Conservation (phyloP, 164 flowering plant species). For the Berberis vulgaris region DNA sequence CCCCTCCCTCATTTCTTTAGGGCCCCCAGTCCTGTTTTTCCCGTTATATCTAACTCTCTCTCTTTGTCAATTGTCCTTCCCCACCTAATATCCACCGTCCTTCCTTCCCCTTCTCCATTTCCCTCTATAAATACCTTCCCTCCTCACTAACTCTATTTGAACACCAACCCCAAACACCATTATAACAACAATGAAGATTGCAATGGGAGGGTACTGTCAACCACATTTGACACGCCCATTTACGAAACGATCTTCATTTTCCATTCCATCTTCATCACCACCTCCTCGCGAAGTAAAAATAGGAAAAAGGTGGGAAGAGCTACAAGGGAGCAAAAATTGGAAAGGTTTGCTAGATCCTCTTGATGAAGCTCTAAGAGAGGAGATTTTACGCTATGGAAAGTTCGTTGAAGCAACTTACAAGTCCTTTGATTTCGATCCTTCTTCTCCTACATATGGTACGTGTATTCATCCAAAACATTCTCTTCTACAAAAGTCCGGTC, state of each 20-base stretch:
- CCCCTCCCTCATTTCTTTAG: too few species aligned
- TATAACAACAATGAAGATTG: too few species aligned
- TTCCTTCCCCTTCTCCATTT: too few species aligned
- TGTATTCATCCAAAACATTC: conserved; percentile 30
- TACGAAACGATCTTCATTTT: neutral
- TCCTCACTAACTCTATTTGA: too few species aligned
- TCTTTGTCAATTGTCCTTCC: too few species aligned
- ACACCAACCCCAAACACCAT: too few species aligned
- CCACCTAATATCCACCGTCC: too few species aligned
- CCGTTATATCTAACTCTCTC: too few species aligned
- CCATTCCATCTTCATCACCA: neutral
- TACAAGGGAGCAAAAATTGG: conserved; percentile 61
- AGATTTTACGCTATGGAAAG: conserved; percentile 64
- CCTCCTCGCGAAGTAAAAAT: neutral
- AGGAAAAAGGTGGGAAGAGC: conserved; percentile 22
- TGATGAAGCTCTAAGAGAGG: conserved; percentile 48
- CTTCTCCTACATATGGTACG: conserved; percentile 45
- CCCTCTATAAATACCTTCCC: too few species aligned
- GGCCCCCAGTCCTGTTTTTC: too few species aligned
- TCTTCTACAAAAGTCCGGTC: conserved; percentile 27
- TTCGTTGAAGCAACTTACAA: conserved; percentile 66
- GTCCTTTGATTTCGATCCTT: conserved; percentile 54
- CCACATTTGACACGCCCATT: too few species aligned
- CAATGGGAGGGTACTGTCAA: too few species aligned
- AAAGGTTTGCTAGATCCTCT: conserved; percentile 65